Evolutionary conservation across 2,329 filamentous ascomycete genomes (phyloP).

Genomic region (Fusarium neocosmosporiellum): DNA sequence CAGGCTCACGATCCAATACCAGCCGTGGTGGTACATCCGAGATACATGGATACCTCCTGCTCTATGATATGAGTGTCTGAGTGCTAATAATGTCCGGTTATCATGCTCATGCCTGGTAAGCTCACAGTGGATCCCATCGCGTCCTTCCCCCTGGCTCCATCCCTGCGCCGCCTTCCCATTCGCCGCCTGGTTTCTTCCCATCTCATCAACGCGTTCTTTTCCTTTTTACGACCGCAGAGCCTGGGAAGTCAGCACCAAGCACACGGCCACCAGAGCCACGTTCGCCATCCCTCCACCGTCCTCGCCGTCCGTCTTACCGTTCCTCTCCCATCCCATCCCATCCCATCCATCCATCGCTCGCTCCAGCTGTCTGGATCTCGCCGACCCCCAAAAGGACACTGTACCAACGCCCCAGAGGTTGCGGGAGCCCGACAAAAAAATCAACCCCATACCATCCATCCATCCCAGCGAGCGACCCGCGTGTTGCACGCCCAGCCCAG

Average conservation of each 20-base stretch:
- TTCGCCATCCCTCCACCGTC: conserved; percentile 22
- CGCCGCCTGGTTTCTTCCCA: conserved; percentile 40
- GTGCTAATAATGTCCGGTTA: conserved; percentile 21
- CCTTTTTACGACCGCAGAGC: conserved; percentile 39
- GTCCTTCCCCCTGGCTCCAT: conserved; percentile 33
- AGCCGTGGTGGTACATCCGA: background rate
- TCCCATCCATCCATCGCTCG: background rate
- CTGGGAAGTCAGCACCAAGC: conserved; percentile 38
- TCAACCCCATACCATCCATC: conserved; percentile 13
- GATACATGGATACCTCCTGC: conserved; percentile 7
- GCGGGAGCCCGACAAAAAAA: conserved; percentile 24
- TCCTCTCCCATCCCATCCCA: background rate
- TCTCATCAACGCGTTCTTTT: conserved; percentile 44
- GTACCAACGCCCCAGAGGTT: conserved; percentile 1
- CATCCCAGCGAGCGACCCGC: conserved; percentile 19
- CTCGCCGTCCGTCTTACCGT: conserved; percentile 1
- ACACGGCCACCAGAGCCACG: conserved; percentile 31
- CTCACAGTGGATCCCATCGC: conserved; percentile 36
- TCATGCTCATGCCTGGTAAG: conserved; percentile 35
- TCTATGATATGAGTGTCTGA: conserved; percentile 22
- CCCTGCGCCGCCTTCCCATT: conserved; percentile 38
- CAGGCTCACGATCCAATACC: background rate
- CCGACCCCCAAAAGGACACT: conserved; percentile 1
- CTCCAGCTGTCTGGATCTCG: background rate
- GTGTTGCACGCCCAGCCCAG: conserved; percentile 26